Base-by-base conservation (phyloP, 306 rosid genomes). In the Cicer bijugum region DNA sequence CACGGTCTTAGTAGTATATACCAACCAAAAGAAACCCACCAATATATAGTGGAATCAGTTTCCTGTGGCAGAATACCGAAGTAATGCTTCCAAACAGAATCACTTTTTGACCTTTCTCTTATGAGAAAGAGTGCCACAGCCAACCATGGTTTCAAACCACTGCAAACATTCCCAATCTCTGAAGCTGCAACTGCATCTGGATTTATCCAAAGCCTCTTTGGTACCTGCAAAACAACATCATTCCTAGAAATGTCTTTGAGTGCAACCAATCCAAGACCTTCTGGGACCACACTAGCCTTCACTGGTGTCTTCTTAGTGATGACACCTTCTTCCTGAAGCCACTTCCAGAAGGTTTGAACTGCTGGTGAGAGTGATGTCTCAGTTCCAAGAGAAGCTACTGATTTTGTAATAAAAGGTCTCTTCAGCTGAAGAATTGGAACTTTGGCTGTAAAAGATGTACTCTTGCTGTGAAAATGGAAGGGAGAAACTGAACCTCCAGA, bases 171-270 rank as follows among this genome's bases (percentile, higher is more conserved):
- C 39, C 97, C 97, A 72, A 94, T 88, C 72, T 91, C 97, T 3
- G 98, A 91, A 52, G 87, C 88, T 4, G 91, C 87, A 12, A 94
- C 97, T 3, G 96, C 89, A 74, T 91, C 98, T 1, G 97, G 98
- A 81, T 91, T 91, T 20, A 94, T 91, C 98, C 98, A 94, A 0
- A 94, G 72, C 76, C 96, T 87, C 85, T 88, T 91, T 1, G 98
- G 98, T 0, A 94, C 92, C 90, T 94, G 92, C 84, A 94, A 75
- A 71, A 94, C 92, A 46, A 91, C 97, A 72, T 91, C 91, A 82
- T 91, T 91, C 71, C 89, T 76, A 5, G 87, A 69, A 9, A 94
- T 84, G 75, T 94, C 89, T 51, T 73, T 84, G 74, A 70, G 80
- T 2, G 98, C 92, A 23, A 89, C 81, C 4, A 94, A 78, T 5